Percentiles rank a stretch among this genome's conserved stretches.
phyloP scores from a whole-genome alignment of 306 rosid genomes.

The Trifolium repens region DNA sequence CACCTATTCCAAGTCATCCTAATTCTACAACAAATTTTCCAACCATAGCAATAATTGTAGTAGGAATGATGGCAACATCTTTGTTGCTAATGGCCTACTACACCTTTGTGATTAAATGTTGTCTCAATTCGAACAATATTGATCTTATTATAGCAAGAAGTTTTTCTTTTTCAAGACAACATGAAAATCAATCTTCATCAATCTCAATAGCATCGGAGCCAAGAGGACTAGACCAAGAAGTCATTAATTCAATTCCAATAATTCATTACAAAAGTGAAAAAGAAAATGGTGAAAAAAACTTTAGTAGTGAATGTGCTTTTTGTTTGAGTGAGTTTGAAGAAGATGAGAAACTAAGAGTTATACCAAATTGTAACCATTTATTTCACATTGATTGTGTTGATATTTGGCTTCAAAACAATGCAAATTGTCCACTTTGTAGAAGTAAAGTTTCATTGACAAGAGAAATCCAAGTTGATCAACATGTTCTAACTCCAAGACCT shows the following conservation, averaged over 20 bases:
- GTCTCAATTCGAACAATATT: slow-evolving; percentile 63
- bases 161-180: slow-evolving; percentile 48
- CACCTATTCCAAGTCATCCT: slow-evolving; percentile 40
- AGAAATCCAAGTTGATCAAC: slow-evolving; percentile 19
- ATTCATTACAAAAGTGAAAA: slow-evolving; percentile 49
- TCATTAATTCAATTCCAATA: slow-evolving; percentile 68
- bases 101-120: slow-evolving; percentile 76
- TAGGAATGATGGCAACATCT: slow-evolving; percentile 66
- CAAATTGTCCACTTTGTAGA: slow-evolving; percentile 85
- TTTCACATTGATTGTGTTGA: slow-evolving; percentile 92
- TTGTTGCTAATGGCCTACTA: slow-evolving; percentile 72
- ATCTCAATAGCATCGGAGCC: slow-evolving; percentile 15
- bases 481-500: slow-evolving; percentile 50
- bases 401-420: slow-evolving; percentile 77
- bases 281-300: slow-evolving; percentile 15
- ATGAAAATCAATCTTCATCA: slow-evolving; percentile 37
- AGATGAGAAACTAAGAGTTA: slow-evolving; percentile 66
- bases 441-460: slow-evolving; percentile 52
- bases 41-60: slow-evolving; percentile 55
- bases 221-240: slow-evolving; percentile 64
- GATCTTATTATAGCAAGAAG: slow-evolving; percentile 52
- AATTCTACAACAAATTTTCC: slow-evolving; percentile 52
- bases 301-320: slow-evolving; percentile 59
- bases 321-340: slow-evolving; percentile 75
- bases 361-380: slow-evolving; percentile 72